Evolutionary conservation across 257 asterid species (phyloP).

Genomic region (Perilla frutescens): DNA sequence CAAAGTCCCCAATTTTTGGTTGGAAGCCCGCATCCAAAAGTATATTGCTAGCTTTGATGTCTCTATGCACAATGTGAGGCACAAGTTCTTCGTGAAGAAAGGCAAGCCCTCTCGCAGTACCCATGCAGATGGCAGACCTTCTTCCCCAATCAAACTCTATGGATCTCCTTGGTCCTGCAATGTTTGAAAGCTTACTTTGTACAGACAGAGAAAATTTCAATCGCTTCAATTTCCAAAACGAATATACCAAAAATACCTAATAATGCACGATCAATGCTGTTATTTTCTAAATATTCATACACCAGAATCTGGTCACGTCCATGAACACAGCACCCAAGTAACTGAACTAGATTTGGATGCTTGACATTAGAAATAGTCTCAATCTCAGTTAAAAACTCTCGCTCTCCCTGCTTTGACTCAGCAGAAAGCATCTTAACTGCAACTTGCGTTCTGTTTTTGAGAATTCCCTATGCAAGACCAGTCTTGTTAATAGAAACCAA

Average conservation of each 20-base stretch:
- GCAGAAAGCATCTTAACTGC: slow-evolving; percentile 85
- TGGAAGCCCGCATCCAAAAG: slow-evolving; percentile 70
- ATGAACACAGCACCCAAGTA: slow-evolving; percentile 84
- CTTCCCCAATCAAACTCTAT: slow-evolving; percentile 65
- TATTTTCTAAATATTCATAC: slow-evolving; percentile 79
- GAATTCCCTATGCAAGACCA: slow-evolving; percentile 66
- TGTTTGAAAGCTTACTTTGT: neutral
- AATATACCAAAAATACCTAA: slow-evolving; percentile 53
- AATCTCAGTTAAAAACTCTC: slow-evolving; percentile 83
- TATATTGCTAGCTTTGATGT: slow-evolving; percentile 90
- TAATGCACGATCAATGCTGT: slow-evolving; percentile 76
- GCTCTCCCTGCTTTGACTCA: slow-evolving; percentile 82
- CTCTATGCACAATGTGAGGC: slow-evolving; percentile 90
- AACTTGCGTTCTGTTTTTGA: slow-evolving; percentile 58
- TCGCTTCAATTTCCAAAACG: neutral
- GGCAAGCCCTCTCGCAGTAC: slow-evolving; percentile 80
- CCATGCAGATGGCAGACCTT: slow-evolving; percentile 79
- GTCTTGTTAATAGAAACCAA: slow-evolving; percentile 36
- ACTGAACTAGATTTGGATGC: slow-evolving; percentile 87
- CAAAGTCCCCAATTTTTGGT: slow-evolving; percentile 95
- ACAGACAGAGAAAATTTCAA: neutral
- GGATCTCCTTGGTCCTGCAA: slow-evolving; percentile 59
- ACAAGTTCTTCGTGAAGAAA: slow-evolving; percentile 84
- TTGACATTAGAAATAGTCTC: slow-evolving; percentile 76
- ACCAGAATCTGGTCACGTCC: slow-evolving; percentile 75